Percentiles rank a stretch among this genome's conserved stretches.
phyloP scores from a whole-genome alignment of 2,329 filamentous ascomycete species.

The Penicillium sp. region DNA sequence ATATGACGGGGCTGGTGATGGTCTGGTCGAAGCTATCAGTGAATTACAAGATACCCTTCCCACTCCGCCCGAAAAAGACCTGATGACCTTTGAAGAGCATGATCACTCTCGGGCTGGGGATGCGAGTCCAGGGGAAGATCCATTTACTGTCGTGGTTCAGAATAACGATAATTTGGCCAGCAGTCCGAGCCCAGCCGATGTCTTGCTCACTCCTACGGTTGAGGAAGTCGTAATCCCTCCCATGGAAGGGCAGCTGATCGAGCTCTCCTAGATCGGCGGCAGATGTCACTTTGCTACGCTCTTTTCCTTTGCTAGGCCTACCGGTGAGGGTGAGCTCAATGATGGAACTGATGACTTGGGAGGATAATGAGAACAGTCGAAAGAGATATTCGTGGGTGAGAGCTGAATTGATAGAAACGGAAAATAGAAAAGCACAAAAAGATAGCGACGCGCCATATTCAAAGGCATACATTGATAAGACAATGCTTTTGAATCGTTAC shows the following conservation, averaged over 20 bases:
- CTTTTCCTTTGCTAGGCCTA: not conserved
- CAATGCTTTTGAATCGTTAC: not conserved
- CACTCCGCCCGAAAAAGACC: not conserved
- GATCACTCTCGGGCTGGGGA: no score
- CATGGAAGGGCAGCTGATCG: not conserved
- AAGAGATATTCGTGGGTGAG: not conserved
- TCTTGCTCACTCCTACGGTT: no score
- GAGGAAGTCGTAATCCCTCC: not conserved
- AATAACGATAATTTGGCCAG: not conserved
- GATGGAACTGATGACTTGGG: no score
- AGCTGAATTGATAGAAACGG: not conserved
- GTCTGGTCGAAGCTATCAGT: not conserved
- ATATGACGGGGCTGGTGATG: not conserved
- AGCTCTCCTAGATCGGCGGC: not conserved
- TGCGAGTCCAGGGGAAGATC: not conserved
- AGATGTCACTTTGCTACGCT: not conserved
- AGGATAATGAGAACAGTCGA: not conserved
- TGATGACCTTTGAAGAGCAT: not conserved
- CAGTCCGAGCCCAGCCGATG: not conserved
- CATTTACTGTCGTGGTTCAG: not conserved
- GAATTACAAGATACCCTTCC: no score
- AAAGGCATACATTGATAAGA: not conserved
- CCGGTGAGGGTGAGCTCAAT: not conserved
- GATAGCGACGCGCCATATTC: not conserved
- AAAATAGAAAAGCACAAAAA: not conserved